Evolutionary conservation across 495 filamentous ascomycete species (phyloP), one percentile per base, ranked within the genome.

Genomic region (Hyaloscypha finlandica): DNA sequence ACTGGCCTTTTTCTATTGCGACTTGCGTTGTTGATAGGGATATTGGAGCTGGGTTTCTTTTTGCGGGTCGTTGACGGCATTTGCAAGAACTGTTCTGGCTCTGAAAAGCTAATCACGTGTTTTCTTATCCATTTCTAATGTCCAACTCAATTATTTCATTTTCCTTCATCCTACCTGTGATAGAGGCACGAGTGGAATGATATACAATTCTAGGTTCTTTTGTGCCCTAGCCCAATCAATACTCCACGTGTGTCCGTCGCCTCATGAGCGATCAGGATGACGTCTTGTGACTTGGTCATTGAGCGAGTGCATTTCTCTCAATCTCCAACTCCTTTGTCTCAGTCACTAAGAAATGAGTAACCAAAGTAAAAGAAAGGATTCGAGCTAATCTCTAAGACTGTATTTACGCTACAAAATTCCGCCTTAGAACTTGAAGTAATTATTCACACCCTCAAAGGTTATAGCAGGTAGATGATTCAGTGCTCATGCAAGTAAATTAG

Each of bases 81-180:
- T 68, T 70, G 71, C 71, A 73, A 70, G 65, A 66, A 64, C 62
- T 61, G 16, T 65, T 68, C 59, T 70, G 65, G 68, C 68, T 71
- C 66, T 63, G 68, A 71, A 74, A 74, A 74, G 71, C 71, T 74
- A 68, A 66, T 69, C 62, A 66, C 37, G 66, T 65, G 66, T 69
- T 74, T 73, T 68, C 66, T 71, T 71, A 74, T 60, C 69, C 68
- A 59, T 57, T 74, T 74, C 71, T 74, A 74, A 71, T 74, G 68
- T 67, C 66, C 59, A 70, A 61, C 55, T 69, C 64, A 59, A 64
- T 57, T 69, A 64, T 67, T 73, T 69, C 60, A 30, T 42, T 61
- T 73, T 63, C 25, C 66, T 64, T 37, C 42, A 59, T 64, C 56
- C 54, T 62, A 59, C 37, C 56, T 65, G 58, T 65, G 33, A 59